Base-by-base conservation (phyloP, 352 stramenopile genomes). In the Phytophthora sp. region DNA sequence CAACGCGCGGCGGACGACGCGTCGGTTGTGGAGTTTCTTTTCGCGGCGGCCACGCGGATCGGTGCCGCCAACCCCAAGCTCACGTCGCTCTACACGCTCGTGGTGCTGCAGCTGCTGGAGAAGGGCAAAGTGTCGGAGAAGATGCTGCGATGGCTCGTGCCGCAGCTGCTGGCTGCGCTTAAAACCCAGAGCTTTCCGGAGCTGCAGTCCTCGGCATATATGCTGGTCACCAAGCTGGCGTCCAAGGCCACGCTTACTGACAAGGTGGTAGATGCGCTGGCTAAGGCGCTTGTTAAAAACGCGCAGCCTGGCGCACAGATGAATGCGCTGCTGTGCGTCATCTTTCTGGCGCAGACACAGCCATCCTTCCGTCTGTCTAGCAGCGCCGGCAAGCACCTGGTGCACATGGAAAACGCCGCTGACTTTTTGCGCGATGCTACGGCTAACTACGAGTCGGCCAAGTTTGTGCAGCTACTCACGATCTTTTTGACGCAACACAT, bases 71-170 rank as follows among this genome's bases (percentile, higher is more conserved):
- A 94, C 71, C 62, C 85, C 10, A 94, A 96, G 64, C 70, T 96
- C 51, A 86, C 91, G 44, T 93, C 86, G 42, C 78, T 96, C n/a
- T 96, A 95, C 63, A 87, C 88, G 30, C 71, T 94, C 13, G 57
- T 96, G 24, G 77, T 86, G 53, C 77, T 96, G 50, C 69, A 94
- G 66, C 76, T 96, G 63, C 72, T 96, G n/a, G 85, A 96, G 23
- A 66, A 77, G 12, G 60, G 64, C 17, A 76, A 74, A 41, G 71
- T 96, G 38, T 79, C 74, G 46, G 88, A 96, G 44, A 24, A 69
- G 12, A 92, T 84, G 61, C 69, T 96, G 48, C 81, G 88, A 11
- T 93, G 84, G 82, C 67, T 96, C 9, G 79, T 94, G 11, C 88
- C 88, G 27, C 82, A 96, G 51, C 54, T 95, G 15, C 65, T 96